Evolutionary conservation across 2,329 filamentous ascomycete genomes (phyloP).

Genomic region (Incumbomyces delicatus): DNA sequence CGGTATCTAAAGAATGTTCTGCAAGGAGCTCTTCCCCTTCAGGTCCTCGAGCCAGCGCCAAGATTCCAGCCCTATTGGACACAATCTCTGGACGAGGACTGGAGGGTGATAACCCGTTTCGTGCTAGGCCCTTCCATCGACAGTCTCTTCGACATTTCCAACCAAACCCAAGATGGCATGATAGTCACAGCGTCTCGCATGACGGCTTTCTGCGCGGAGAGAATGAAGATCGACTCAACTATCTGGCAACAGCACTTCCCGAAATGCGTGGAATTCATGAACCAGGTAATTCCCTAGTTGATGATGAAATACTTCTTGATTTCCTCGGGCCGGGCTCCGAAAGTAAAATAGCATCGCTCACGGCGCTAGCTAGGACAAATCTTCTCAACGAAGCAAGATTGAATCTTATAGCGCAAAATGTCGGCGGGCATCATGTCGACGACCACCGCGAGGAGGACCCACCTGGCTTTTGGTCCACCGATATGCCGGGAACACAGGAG

Average conservation of each 20-base stretch:
- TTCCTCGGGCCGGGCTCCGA: constrained; percentile 20
- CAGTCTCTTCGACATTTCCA: constrained; percentile 68
- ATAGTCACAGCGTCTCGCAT: not conserved
- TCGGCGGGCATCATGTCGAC: constrained; percentile 67
- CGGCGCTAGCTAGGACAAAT: constrained; percentile 41
- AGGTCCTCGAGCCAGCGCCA: too few species aligned
- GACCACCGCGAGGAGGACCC: constrained; percentile 64
- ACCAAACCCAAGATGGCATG: constrained; percentile 53
- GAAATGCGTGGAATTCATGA: not conserved
- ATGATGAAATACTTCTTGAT: constrained; percentile 28
- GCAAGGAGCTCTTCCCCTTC: too few species aligned
- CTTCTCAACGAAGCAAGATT: constrained; percentile 68
- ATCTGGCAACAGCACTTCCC: constrained; percentile 46
- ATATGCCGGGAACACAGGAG: constrained; percentile 86
- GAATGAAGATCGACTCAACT: constrained; percentile 35
- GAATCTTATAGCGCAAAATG: constrained; percentile 60
- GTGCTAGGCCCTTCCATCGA: constrained; percentile 46
- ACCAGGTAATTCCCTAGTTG: constrained; percentile 16
- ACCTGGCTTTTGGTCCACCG: constrained; percentile 81
- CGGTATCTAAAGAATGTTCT: too few species aligned
- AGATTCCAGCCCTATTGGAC: too few species aligned
- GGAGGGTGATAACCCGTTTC: constrained; percentile 39
- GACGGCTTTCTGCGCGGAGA: constrained; percentile 3
- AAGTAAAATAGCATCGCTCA: constrained; percentile 47
- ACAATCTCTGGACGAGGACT: not conserved